phyloP scores from a whole-genome alignment of 2,329 filamentous ascomycete genomes.

The Cladosporium sphaerospermum region DNA sequence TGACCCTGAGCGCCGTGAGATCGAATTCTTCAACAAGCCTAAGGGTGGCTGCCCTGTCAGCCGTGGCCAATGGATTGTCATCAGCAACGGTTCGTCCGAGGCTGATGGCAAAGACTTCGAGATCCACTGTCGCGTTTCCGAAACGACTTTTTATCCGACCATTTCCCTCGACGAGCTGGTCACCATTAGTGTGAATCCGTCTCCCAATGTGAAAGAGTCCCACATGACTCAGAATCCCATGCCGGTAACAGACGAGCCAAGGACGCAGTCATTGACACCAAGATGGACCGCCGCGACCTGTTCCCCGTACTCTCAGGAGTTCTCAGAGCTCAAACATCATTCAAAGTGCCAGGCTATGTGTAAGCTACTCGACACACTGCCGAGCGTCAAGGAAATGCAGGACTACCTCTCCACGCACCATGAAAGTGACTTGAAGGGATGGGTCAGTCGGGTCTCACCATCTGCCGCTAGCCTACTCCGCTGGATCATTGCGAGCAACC shows the following conservation, averaged over 20 bases:
- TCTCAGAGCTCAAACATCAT: conserved; percentile 46
- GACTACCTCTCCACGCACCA: conserved; percentile 37
- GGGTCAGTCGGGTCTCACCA: conserved; percentile 56
- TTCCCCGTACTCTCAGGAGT: conserved; percentile 48
- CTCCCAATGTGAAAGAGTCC: too few relatives aligned
- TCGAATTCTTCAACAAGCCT: conserved; percentile 33
- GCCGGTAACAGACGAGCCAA: background rate
- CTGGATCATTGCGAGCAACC: conserved; percentile 87
- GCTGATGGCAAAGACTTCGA: conserved; percentile 7
- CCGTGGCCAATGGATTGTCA: conserved; percentile 49
- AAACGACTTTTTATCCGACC: conserved; percentile 40
- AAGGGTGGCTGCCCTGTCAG: conserved; percentile 31
- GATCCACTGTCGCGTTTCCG: conserved; percentile 46
- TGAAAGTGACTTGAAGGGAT: conserved; percentile 40
- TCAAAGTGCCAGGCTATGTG: conserved; percentile 48
- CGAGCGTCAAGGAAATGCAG: conserved; percentile 54
- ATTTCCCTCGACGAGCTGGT: conserved; percentile 32
- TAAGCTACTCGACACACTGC: conserved; percentile 52
- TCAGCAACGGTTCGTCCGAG: conserved; percentile 8
- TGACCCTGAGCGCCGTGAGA: conserved; percentile 35
- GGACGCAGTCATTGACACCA: conserved; percentile 10
- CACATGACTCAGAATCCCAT: background rate
- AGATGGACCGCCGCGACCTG: conserved; percentile 32
- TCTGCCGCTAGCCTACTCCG: conserved; percentile 63
- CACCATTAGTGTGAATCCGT: background rate